Percentiles rank a stretch among this genome's conserved stretches.
Evolutionary conservation across 2,329 filamentous ascomycete genomes (phyloP).

Genomic region (Ceratocystiopsis minuta): DNA sequence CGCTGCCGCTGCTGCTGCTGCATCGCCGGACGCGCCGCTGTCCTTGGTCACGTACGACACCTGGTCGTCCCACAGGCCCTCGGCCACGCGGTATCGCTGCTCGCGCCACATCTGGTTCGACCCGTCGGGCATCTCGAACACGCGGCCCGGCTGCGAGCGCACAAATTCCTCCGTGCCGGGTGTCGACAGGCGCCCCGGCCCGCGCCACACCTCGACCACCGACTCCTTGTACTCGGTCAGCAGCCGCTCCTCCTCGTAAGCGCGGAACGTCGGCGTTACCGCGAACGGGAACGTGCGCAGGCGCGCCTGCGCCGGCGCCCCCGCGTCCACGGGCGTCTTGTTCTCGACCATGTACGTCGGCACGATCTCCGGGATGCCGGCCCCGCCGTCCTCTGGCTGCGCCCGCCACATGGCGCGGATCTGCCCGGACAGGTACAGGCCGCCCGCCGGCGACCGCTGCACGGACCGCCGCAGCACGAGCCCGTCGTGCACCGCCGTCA

Average conservation of each 20-base stretch:
- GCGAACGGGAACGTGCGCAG: slow-evolving; percentile 50
- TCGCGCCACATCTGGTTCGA: slow-evolving; percentile 88
- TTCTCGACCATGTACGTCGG: slow-evolving; percentile 78
- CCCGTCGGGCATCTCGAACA: slow-evolving; percentile 94
- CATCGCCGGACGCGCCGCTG: slow-evolving; percentile 15
- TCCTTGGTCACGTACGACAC: slow-evolving; percentile 38
- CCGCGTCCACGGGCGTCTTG: slow-evolving; percentile 78
- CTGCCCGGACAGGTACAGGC: slow-evolving; percentile 79
- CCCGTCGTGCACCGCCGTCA: slow-evolving; percentile 85
- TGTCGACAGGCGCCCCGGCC: slow-evolving; percentile 47
- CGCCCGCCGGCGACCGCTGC: slow-evolving; percentile 68
- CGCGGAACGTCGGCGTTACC: slow-evolving; percentile 53
- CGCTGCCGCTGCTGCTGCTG: not conserved
- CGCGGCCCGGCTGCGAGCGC: slow-evolving; percentile 55
- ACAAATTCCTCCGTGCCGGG: slow-evolving; percentile 62
- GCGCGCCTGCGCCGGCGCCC: slow-evolving; percentile 57
- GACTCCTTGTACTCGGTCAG: slow-evolving; percentile 96
- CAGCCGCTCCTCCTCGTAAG: slow-evolving; percentile 79
- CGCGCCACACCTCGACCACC: slow-evolving; percentile 83
- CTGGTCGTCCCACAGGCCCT: slow-evolving; percentile 80
- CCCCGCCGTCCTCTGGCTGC: slow-evolving; percentile 28
- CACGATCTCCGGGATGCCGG: slow-evolving; percentile 30
- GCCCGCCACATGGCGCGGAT: slow-evolving; percentile 59
- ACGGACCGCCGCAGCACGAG: slow-evolving; percentile 85
- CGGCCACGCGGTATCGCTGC: slow-evolving; percentile 70